Base-by-base conservation (phyloP, 441 rosid genomes). In the Biscutella laevigata region DNA sequence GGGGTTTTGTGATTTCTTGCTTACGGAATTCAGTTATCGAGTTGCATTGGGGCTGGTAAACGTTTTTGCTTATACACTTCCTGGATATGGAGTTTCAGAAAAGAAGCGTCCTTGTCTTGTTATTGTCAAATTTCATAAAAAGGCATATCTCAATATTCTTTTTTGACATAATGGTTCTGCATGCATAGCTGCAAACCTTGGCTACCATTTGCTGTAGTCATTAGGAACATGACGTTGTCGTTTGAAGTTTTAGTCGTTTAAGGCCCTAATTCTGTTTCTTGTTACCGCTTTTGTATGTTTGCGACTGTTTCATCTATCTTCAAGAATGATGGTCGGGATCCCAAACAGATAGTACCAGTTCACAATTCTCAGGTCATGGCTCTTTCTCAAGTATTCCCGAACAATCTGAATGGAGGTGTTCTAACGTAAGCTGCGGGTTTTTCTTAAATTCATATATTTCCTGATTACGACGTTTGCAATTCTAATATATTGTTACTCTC, bases 341-440 rank as follows among this genome's bases (percentile, higher is more conserved):
- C 71, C 50, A 80, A 79, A 72, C 90, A 80, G 73, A 68, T 77
- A 47, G 77, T 75, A 46, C 67, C 74, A 38, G 78, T 72, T 48
- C 99, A 94, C 78, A 74, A 71, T 76, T 94, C 99, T 70, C 99
- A 90, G 62, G 65, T 64, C 61, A 61, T 74, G 70, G 88, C 99
- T 61, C 86, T 94, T 43, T 76, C 94, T 61, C 95, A 85, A 82
- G 90, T 72, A 62, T 82, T 81, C 71, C 89, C 92, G 7, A 94
- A 76, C 78, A 86, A 82, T 77, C 77, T 68, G 49, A 87, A 78
- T 75, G 98, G 95, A 60, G 69, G 72, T 44, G 32, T 72, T 44
- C 72, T 82, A 56, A 83, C 87, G 98, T 94, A 82, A 82, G 98
- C 67, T 65, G 12, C 9, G 2, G 10, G 39, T 32, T 62, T 64